Conservation (phyloP, 2,329 filamentous ascomycete species). For the Botrytis elliptica region DNA sequence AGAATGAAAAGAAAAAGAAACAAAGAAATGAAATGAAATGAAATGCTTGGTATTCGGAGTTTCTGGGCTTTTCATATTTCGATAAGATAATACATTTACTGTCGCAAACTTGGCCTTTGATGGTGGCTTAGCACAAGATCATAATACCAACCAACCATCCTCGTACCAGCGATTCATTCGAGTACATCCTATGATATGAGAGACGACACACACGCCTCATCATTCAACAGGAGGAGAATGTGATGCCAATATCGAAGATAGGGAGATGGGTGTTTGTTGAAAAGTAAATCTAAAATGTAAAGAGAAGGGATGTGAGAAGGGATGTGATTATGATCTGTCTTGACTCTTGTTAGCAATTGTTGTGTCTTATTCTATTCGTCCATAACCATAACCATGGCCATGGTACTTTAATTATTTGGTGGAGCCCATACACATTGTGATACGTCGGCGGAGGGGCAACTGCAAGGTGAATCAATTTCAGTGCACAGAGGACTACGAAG, state of each 20-base stretch:
- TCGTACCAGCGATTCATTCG: neutral
- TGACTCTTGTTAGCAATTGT: neutral
- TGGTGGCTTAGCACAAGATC: slow-evolving; percentile 2
- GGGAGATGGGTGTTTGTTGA: neutral
- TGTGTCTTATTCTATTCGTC: neutral
- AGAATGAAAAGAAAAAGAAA: neutral
- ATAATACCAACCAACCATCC: too few species aligned
- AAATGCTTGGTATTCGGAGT: slow-evolving; percentile 1
- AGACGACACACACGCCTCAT: neutral
- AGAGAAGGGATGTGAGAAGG: neutral
- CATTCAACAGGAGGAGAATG: neutral
- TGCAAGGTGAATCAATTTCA: neutral
- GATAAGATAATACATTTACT: slow-evolving; percentile 9
- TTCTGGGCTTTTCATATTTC: neutral
- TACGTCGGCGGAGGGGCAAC: neutral
- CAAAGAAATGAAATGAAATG: slow-evolving; percentile 2
- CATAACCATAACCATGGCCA: neutral
- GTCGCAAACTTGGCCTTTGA: slow-evolving; percentile 17
- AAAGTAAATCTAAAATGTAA: neutral
- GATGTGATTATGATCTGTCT: neutral
- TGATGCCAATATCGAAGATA: neutral
- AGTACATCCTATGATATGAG: neutral
- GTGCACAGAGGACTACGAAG: too few species aligned
- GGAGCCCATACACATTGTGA: neutral
- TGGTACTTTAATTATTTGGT: neutral